Base-by-base conservation (phyloP, 1,139 yeast species). In the Saccharomyces hybrid region DNA sequence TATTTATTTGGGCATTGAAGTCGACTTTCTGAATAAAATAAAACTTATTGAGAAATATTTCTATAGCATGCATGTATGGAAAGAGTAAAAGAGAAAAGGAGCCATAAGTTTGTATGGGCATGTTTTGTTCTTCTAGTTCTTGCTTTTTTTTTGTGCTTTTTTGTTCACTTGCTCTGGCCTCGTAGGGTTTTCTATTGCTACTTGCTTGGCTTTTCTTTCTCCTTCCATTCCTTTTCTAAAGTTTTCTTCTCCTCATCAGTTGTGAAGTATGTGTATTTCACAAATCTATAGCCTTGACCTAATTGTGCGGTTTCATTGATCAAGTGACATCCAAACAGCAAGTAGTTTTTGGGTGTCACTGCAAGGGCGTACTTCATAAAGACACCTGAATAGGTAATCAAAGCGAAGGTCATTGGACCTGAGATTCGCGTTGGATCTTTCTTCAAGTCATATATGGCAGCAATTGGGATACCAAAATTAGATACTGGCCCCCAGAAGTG, bases 331-430 rank as follows among this genome's bases (percentile, higher is more conserved):
- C 93, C 97, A 63, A 93, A 88, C 60, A 95, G 79, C 62, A 93
- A 78, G 65, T 89, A 93, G 75, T 93, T 93, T 74, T 84, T 80
- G 11, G 99, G 99, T 6, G 84, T 78, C 28, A 93, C 95, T 2
- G 96, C 95, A 69, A 88, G 65, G 0, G 84, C 76, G 65, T 86
- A 88, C 72, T 82, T 84, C 97, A 93, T 90, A 73, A 93, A 93
- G 4, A 89, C 96, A 56, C 83, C 79, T 29, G 97, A 88, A 74
- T 93, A 93, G 26, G 88, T 73, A 57, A 89, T 77, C 67, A 93
- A 79, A 9, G 98, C 87, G 29, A 88, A 88, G 20, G 99, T 93
- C 99, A 93, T 95, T 53, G 97, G 91, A 2, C 99, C 99, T 61
- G 96, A 85, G 67, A 93, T 93, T 59, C 85, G 76, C 46, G 85